Conservation (phyloP, 306 rosid genomes). For the Glycyrrhiza uralensis region DNA sequence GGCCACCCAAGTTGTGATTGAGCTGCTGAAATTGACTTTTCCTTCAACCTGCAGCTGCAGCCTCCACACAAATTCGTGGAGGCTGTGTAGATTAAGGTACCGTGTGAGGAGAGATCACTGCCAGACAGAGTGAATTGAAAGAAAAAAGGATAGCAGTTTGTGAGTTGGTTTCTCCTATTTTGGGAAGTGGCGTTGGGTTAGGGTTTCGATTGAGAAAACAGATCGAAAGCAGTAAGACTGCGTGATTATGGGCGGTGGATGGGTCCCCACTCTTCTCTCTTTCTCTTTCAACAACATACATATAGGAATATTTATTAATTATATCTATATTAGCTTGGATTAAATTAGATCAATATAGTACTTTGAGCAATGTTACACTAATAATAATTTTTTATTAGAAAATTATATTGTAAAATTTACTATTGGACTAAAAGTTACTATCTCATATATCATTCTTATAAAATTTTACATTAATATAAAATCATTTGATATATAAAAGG, state of each 20-base stretch:
- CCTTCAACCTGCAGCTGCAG: not conserved
- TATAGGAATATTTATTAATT: too few relatives aligned
- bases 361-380: too few relatives aligned
- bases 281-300: not conserved
- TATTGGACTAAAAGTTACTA: too few relatives aligned
- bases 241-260: constrained; percentile 72
- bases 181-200: constrained; percentile 15
- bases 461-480: too few relatives aligned
- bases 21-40: not conserved
- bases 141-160: not conserved
- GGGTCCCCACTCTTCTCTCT: constrained; percentile 52
- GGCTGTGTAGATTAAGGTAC: not conserved
- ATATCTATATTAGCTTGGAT: too few relatives aligned
- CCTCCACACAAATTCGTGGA: not conserved
- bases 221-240: constrained; percentile 52
- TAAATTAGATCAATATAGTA: too few relatives aligned
- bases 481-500: too few relatives aligned
- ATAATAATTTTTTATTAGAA: too few relatives aligned
- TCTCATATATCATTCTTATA: too few relatives aligned
- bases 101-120: not conserved
- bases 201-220: constrained; percentile 45
- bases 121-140: not conserved
- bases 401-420: too few relatives aligned
- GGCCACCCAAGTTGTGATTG: not conserved
- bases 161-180: not conserved